These are phyloP conservation scores for Peniophora sp. DNA, from an alignment of 1,284 basidiomycete genomes.

Conservation along the genomic window DNA sequence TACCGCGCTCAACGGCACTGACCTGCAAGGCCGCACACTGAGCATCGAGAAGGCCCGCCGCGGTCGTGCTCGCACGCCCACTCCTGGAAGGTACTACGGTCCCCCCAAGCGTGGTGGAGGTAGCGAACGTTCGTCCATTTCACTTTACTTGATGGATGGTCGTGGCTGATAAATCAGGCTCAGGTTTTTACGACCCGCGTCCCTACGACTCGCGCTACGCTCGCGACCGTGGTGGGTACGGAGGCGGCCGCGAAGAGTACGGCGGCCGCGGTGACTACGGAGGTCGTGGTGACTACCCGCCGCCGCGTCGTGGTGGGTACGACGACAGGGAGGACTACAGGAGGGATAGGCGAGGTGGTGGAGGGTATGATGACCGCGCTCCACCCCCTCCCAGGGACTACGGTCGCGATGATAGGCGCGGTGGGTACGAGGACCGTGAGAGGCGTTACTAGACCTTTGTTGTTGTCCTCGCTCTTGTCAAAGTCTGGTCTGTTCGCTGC, in stretches of 20 bases:
- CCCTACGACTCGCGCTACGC: constrained; percentile 76
- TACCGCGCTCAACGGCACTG: constrained; percentile 73
- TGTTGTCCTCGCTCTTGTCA: not conserved
- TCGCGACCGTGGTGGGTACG: constrained; percentile 32
- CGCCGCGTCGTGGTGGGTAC: constrained; percentile 27
- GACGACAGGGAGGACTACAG: constrained; percentile 42
- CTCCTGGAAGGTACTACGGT: constrained; percentile 90
- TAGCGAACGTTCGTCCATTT: constrained; percentile 30
- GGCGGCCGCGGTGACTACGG: constrained; percentile 25
- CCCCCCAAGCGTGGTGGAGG: constrained; percentile 68
- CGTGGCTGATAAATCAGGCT: constrained; percentile 30
- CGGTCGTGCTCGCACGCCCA: constrained; percentile 90
- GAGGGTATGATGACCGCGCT: constrained; percentile 17
- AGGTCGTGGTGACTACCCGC: constrained; percentile 19
- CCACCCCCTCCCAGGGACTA: constrained; percentile 12
- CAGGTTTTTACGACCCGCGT: constrained; percentile 73
- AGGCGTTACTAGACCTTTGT: not conserved
- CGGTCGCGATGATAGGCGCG: constrained; percentile 25
- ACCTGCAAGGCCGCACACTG: constrained; percentile 80
- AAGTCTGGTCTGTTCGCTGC: too few species aligned
- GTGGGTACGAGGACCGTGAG: constrained; percentile 31
- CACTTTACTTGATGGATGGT: too few species aligned
- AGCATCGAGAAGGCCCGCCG: constrained; percentile 91
- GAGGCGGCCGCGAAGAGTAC: constrained; percentile 42
- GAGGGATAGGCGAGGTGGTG: constrained; percentile 15